Conservation (phyloP, 2,329 filamentous ascomycete genomes). For the Juglanconis oblonga region DNA sequence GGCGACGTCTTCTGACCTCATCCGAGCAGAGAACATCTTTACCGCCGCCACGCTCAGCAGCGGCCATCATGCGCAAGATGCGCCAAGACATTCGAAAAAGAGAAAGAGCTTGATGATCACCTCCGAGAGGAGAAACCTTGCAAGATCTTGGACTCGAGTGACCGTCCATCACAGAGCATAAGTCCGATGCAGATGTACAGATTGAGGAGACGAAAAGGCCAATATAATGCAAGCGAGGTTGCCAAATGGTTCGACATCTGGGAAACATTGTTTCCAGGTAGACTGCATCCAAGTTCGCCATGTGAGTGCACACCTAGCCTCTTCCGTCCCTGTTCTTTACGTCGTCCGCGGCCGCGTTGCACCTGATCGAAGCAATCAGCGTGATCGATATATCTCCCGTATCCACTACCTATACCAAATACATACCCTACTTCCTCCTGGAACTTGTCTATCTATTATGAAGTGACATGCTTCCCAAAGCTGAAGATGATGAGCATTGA, state of each 20-base stretch:
- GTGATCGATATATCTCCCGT: too few species aligned
- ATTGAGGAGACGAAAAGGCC: neutral
- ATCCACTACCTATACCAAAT: too few species aligned
- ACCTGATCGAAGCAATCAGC: neutral
- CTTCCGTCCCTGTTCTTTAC: neutral
- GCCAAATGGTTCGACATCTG: slow-evolving; percentile 3
- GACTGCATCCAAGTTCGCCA: neutral
- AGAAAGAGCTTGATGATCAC: neutral
- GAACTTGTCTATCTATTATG: too few species aligned
- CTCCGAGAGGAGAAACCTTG: neutral
- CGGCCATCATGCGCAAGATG: neutral
- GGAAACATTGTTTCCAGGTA: neutral
- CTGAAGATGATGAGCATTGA: neutral
- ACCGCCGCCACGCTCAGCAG: neutral
- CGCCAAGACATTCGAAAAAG: neutral
- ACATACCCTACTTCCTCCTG: too few species aligned
- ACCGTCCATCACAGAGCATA: neutral
- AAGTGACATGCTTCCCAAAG: too few species aligned
- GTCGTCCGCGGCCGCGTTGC: neutral
- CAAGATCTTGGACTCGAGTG: neutral
- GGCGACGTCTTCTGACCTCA: neutral
- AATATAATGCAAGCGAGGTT: neutral
- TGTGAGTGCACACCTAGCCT: neutral
- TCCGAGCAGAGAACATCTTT: slow-evolving; percentile 1
- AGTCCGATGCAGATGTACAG: neutral